Evolutionary conservation across 2,329 filamentous ascomycete species (phyloP).

Genomic region (Hypoxylon sp.): DNA sequence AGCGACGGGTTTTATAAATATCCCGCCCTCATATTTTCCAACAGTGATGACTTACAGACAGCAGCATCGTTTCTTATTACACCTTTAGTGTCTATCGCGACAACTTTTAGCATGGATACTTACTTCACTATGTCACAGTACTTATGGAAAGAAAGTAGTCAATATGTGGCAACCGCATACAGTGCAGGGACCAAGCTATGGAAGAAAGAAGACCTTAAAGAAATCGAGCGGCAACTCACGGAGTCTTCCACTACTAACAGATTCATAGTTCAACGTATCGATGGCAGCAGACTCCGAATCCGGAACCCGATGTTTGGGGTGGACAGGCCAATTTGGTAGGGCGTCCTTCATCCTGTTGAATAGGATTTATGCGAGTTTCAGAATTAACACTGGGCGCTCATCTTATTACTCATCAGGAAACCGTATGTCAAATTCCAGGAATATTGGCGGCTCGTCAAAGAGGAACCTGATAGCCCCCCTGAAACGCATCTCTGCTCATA

Average conservation of each 20-base stretch:
- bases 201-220: background rate
- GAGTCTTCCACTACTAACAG: background rate
- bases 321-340: background rate
- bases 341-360: background rate
- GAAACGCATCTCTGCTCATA: background rate
- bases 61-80: background rate
- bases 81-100: background rate
- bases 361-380: background rate
- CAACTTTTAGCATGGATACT: background rate
- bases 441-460: slow-evolving; percentile 1
- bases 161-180: background rate
- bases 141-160: background rate
- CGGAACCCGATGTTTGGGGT: background rate
- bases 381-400: background rate
- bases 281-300: background rate
- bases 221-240: background rate
- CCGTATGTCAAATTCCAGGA: background rate
- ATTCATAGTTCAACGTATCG: background rate
- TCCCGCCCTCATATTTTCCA: background rate
- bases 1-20: background rate
- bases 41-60: background rate
- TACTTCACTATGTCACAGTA: slow-evolving; percentile 6
- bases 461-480: background rate
- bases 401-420: background rate
- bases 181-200: background rate